Base-by-base conservation (phyloP, 331 rosid genomes). In the Dryas integrifolia region DNA sequence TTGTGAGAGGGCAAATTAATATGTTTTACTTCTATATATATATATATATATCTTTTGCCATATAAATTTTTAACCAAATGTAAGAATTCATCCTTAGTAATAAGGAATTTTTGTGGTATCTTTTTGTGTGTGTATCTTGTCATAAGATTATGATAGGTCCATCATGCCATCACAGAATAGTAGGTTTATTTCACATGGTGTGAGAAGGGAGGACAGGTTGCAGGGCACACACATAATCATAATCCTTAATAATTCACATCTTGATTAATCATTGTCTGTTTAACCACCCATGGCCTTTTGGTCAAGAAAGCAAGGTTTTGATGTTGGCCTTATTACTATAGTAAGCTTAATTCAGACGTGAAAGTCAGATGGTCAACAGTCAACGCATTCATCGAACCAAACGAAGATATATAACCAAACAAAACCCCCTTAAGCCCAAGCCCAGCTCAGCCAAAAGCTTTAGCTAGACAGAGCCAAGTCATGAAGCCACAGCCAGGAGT, bases 261-360 rank as follows among this genome's bases (percentile, higher is more conserved):
- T 68, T 71, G 72, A 80, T 74, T 6, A 62, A 75, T 61, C 56
- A 68, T 56, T 80, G 80, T 77, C 50, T 30, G 70, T 63, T 80
- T 72, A 75, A 80, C 77, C 9, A 64, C 64, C 67, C 68, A 75
- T n/a, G 5, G 41, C 49, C 18, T 1, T 14, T 56, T 57, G 74
- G 74, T 80, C 80, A 75, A 75, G 41, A 65, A 80, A 71, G 46
- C 66, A 39, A 26, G 73, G 40, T 48, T 57, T 9, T 65, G 75
- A 70, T 65, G 74, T 47, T 49, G 74, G 62, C 71, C 60, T 53
- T 30, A 26, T 57, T n/a, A 14, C 48, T 52, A 57, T 65, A 78
- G 40, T 38, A 78, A 55, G 43, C 49, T 18, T 10, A 48, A 64
- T 71, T 38, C 43, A n/a, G 3, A 6, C 40, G 50, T 69, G 45